Evolutionary conservation across 805 yeast species (phyloP).

Genomic region (Metschnikowia santaceciliae): DNA sequence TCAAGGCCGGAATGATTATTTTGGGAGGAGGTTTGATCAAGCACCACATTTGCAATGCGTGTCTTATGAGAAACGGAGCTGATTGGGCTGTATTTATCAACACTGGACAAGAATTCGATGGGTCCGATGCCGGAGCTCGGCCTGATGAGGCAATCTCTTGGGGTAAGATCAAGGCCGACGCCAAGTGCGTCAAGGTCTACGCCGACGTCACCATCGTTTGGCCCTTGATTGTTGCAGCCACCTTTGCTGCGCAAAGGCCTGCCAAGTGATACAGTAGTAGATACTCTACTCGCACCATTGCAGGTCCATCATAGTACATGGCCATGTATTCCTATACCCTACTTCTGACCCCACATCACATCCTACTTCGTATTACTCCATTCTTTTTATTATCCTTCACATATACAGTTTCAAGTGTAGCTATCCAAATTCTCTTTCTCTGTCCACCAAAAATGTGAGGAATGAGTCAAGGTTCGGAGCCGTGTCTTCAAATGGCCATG

Average conservation of each 20-base stretch:
- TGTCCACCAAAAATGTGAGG: too few species aligned
- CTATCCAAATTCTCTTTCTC: too few species aligned
- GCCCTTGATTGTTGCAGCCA: conserved; percentile 96
- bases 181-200: conserved; percentile 84
- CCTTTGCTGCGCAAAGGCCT: conserved; percentile 61
- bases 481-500: not conserved
- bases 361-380: too few species aligned
- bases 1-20: conserved; percentile 91
- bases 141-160: conserved; percentile 98
- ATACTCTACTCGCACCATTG: too few species aligned
- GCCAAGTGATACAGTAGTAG: not conserved
- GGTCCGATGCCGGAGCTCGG: conserved; percentile 98
- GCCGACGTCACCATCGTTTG: conserved; percentile 94
- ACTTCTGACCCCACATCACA: too few species aligned
- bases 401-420: too few species aligned
- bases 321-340: not conserved
- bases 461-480: not conserved
- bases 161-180: conserved; percentile 98
- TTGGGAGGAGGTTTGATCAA: conserved; percentile 95
- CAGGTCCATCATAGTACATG: not conserved
- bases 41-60: conserved; percentile 97
- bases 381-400: not conserved
- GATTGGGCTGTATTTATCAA: conserved; percentile 96
- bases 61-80: conserved; percentile 98
- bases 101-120: conserved; percentile 98